Evolutionary conservation across 176 grass and related monocot genomes (phyloP), one percentile per base, ranked within the genome.

Genomic region (Ampelocalamus luodianensis): DNA sequence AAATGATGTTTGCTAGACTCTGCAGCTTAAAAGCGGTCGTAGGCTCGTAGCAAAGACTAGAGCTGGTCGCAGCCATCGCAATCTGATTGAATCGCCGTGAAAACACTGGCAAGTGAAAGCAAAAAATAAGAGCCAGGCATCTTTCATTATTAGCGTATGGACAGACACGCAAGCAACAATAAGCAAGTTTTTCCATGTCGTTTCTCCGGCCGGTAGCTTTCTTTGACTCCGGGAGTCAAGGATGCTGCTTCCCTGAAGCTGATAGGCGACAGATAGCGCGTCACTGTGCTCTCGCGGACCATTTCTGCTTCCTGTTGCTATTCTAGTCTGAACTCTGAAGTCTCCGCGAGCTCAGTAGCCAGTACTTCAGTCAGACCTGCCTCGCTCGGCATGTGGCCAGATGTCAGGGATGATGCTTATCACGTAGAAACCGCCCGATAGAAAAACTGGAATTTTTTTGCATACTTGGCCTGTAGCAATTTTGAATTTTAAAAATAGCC

Each of bases 151-250:
- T n/a, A n/a, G 68, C 14, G 58, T 58, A 48, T 4, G 39, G 59
- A 68, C 81, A 68, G 27, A 0, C 64, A 6, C 37, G 17, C n/a
- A 68, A 67, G 20, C 14, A 74, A 72, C 4, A 4, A 1, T 1
- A 24, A 8, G 17, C 22, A 0, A 37, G 49, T n/a, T 85, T 85
- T 80, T 68, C 87, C 68, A 68, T 50, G 81, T 50, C 27, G 26
- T 74, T 88, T 67, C 46, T n/a, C 23, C 1, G 12, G 38, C 37
- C 39, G 4, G 11, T 75, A 74, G 60, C 69, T 85, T 74, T 85
- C 87, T 10, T 68, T 80, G 87, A 89, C 70, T 62, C 40, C 62
- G 50, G 82, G 29, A 77, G 79, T 58, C 79, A 48, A 46, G 68
- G 76, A 50, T 13, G 24, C 8, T 55, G 64, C 24, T 78, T 43